Percentiles rank a stretch among this genome's conserved stretches.
Evolutionary conservation across 2,329 filamentous ascomycete genomes (phyloP).

Genomic region (Fusarium austroafricanum): DNA sequence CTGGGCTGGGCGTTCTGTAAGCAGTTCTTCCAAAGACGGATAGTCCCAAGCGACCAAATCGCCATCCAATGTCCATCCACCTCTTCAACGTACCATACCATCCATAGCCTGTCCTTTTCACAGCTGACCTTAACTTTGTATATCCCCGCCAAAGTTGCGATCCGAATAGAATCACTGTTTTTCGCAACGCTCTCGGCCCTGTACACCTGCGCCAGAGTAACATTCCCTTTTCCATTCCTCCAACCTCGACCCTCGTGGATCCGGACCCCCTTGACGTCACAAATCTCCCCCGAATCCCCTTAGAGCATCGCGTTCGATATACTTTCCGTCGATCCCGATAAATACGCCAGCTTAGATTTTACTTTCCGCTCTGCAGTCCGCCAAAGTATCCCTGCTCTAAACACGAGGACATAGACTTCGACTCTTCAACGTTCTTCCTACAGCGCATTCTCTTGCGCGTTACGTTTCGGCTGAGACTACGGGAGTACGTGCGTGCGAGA

Average conservation of each 20-base stretch:
- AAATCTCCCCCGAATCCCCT: conserved; percentile 34
- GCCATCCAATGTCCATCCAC: conserved; percentile 1
- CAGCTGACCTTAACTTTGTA: conserved; percentile 21
- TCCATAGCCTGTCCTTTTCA: background rate
- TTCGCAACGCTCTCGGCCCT: conserved; percentile 12
- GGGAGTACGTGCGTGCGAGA: conserved; percentile 26
- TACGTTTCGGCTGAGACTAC: conserved; percentile 7
- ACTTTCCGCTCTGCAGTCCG: conserved; percentile 25
- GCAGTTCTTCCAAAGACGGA: conserved; percentile 28
- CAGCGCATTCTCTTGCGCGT: background rate
- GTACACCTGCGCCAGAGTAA: conserved; percentile 27
- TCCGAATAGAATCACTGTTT: conserved; percentile 9
- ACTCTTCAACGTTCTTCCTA: background rate
- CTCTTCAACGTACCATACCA: conserved; percentile 25
- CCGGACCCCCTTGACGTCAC: conserved; percentile 45
- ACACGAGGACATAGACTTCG: conserved; percentile 6
- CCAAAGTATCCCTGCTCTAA: conserved; percentile 4
- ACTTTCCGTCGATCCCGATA: conserved; percentile 41
- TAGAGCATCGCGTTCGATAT: conserved; percentile 36
- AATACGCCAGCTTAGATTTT: conserved; percentile 26
- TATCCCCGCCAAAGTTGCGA: conserved; percentile 17
- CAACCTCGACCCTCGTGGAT: conserved; percentile 25
- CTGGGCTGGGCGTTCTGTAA: conserved; percentile 8
- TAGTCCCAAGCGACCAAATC: conserved; percentile 24
- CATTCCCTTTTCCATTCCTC: conserved; percentile 25